Evolutionary conservation across 1,139 yeast genomes (phyloP).

Genomic region (Suhomyces bokatorum): DNA sequence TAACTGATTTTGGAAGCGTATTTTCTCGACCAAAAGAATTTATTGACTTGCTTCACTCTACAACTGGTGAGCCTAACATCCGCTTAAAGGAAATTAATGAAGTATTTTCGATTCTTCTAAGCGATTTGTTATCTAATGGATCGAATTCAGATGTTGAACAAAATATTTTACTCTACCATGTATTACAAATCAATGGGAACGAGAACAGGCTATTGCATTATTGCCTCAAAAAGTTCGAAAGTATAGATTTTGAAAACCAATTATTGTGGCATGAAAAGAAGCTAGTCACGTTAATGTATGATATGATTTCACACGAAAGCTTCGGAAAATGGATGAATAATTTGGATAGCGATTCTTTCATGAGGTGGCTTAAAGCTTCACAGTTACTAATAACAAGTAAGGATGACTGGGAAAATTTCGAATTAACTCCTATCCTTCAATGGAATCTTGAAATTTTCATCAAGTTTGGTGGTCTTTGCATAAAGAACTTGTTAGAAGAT

Average conservation of each 20-base stretch:
- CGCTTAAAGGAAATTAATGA: not conserved
- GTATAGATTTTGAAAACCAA: conserved; percentile 10
- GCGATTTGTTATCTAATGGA: not conserved
- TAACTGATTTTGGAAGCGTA: not conserved
- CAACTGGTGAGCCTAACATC: not conserved
- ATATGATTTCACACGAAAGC: conserved; percentile 18
- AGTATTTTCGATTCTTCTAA: not conserved
- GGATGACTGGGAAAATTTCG: conserved; percentile 53
- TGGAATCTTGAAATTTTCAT: conserved; percentile 53
- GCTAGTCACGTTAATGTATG: conserved; percentile 9
- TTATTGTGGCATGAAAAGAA: conserved; percentile 5
- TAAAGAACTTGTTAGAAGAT: not conserved
- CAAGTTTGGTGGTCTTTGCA: conserved; percentile 12
- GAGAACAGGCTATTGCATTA: conserved; percentile 10
- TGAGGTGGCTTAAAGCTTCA: conserved; percentile 27
- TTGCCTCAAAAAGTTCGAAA: conserved; percentile 9
- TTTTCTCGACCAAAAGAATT: not conserved
- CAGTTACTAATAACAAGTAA: conserved; percentile 50
- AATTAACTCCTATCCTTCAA: conserved; percentile 51
- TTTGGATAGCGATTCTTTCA: conserved; percentile 2
- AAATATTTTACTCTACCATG: conserved; percentile 11
- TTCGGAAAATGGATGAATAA: conserved; percentile 16
- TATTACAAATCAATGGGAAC: conserved; percentile 6
- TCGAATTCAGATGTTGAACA: conserved; percentile 11
- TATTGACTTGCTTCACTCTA: not conserved